phyloP scores from a whole-genome alignment of 106 monocot species.

The Dendrobium huoshanense region DNA sequence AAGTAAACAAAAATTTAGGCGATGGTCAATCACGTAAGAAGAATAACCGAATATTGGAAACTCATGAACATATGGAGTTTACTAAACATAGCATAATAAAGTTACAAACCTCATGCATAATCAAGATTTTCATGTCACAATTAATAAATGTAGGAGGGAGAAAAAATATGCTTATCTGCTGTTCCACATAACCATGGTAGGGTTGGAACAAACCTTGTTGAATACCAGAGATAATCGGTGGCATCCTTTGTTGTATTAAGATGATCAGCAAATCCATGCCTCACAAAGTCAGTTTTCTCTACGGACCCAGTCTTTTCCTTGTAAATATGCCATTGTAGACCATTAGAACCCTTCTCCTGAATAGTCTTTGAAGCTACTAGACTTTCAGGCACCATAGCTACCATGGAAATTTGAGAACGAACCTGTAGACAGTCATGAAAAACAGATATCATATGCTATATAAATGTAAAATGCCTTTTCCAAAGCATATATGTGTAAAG shows the following conservation, averaged over 20 bases:
- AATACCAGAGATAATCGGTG: conserved; percentile 97
- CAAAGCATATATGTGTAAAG: background rate
- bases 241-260: conserved; percentile 91
- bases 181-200: background rate
- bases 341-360: conserved; percentile 11
- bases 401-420: conserved; percentile 51
- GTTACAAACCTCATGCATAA: background rate
- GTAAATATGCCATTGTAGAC: conserved; percentile 56
- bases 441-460: background rate
- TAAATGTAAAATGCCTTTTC: background rate
- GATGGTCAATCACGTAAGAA: background rate
- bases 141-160: background rate
- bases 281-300: conserved; percentile 55
- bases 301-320: conserved; percentile 64
- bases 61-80: background rate
- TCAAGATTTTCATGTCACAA: background rate
- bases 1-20: background rate
- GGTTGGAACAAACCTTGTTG: conserved; percentile 57
- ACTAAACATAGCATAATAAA: background rate
- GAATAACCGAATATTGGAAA: background rate
- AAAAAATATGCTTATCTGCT: background rate
- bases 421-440: conserved; percentile 39
- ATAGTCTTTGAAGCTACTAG: conserved; percentile 16
- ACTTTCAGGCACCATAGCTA: conserved; percentile 72
- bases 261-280: conserved; percentile 85